phyloP scores from a whole-genome alignment of 78 protist species.

The Pelomyxa schiedti region DNA sequence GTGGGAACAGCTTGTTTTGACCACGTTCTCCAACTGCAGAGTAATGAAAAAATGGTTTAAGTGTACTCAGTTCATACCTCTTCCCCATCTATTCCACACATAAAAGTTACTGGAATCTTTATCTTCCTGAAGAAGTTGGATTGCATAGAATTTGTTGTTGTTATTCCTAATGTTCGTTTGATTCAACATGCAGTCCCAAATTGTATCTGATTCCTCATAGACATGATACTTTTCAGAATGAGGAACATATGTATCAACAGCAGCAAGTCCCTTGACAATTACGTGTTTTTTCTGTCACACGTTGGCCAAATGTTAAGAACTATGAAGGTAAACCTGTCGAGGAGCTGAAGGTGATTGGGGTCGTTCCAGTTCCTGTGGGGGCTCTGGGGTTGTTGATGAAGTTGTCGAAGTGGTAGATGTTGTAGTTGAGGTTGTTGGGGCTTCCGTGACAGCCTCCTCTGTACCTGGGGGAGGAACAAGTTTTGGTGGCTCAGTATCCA shows the following conservation, averaged over 20 bases:
- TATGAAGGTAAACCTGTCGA: too few species aligned
- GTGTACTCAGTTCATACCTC: too few species aligned
- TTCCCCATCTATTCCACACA: conserved; percentile 68
- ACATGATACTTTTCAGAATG: conserved; percentile 25
- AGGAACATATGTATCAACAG: conserved; percentile 26
- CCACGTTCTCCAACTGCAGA: conserved; percentile 27
- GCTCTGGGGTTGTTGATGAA: not conserved
- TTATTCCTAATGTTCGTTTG: conserved; percentile 60
- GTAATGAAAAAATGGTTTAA: too few species aligned
- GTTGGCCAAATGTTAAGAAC: too few species aligned
- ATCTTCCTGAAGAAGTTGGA: conserved; percentile 59
- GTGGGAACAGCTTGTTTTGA: not conserved
- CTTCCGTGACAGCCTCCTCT: not conserved
- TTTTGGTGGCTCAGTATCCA: too few species aligned
- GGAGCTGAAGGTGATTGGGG: too few species aligned
- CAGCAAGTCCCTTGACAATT: conserved; percentile 39
- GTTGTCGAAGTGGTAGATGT: not conserved
- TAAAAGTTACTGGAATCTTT: not conserved
- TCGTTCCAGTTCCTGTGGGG: too few species aligned
- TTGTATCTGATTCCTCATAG: conserved; percentile 37
- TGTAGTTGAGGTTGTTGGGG: conserved; percentile 6
- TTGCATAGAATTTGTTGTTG: conserved; percentile 69
- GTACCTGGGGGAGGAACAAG: too few species aligned
- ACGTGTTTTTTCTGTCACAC: not conserved
- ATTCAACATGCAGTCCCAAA: conserved; percentile 52